Base-by-base conservation (phyloP, 352 stramenopile species). In the Lagenidium giganteum region DNA sequence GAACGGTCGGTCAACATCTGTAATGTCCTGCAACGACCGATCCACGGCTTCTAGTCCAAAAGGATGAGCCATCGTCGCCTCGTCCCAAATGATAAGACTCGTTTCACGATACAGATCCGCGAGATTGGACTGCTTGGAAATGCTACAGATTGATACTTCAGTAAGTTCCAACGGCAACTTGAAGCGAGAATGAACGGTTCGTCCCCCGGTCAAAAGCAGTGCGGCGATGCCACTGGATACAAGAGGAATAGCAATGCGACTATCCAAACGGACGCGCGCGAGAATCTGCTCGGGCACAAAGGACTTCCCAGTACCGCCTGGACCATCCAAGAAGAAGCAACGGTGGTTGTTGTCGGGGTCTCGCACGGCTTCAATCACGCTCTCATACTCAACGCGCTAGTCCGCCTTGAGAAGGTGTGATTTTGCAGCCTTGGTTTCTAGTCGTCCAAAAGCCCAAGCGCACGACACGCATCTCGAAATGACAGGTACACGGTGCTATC, bases 171-270 rank as follows among this genome's bases (percentile, higher is more conserved):
- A 20, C 4, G 34, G 38, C 35, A 72, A 52, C 14, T 54, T 35
- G 18, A 76, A 72, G 17, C 18, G 39, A 0, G 50, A 72, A 17
- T 67, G 54, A 1, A 54, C 61, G 0, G 57, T 72, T 22, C 48
- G 20, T 11, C 57, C 65, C 1, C 55, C 55, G 5, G 27, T 56
- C 0, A 76, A 28, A 3, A 72, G 29, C 3, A 45, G 12, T 2
- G 63, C 55, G 3, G 60, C 41, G n/a, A 72, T 65, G 1, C 67
- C 50, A 33, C 58, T 61, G 3, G 58, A 48, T 2, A 61, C 58
- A 2, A 58, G 51, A 1, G 56, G 50, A 0, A 72, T 17, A 0
- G 38, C 55, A 1, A 62, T 54, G 4, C 46, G 47, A 2, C 46
- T 29, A 3, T 58, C 13, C 3, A 40, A n/a, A 0, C 58, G 49